Conservation (phyloP, 768 basidiomycete genomes). For the Pleurotus salmoneostramineus region DNA sequence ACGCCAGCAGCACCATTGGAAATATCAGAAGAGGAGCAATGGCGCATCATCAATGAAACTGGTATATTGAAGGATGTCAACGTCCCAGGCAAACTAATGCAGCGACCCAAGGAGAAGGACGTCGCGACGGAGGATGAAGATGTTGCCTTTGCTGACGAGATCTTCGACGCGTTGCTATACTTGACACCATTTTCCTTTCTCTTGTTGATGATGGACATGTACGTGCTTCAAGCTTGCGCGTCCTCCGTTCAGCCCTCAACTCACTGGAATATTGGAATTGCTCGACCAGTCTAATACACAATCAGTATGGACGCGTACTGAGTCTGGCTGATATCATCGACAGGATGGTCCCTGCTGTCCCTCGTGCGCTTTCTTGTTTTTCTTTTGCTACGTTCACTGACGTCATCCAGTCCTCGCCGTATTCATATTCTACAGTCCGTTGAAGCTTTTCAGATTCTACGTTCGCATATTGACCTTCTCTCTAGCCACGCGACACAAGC, state of each 20-base stretch:
- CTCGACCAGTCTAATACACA: slow-evolving; percentile 62
- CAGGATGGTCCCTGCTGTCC: slow-evolving; percentile 61
- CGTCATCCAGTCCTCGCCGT: slow-evolving; percentile 57
- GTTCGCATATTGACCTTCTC: background rate
- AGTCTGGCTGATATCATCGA: slow-evolving; percentile 44
- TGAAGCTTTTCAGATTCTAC: background rate
- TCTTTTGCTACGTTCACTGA: background rate
- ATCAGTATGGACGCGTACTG: slow-evolving; percentile 69
- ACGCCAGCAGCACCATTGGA: slow-evolving; percentile 27
- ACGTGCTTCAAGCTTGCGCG: slow-evolving; percentile 21
- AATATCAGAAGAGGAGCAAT: slow-evolving; percentile 74
- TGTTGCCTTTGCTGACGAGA: slow-evolving; percentile 55
- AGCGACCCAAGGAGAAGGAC: slow-evolving; percentile 26
- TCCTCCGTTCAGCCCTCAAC: too few species aligned
- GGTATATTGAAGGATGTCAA: slow-evolving; percentile 46
- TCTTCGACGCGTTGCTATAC: slow-evolving; percentile 60
- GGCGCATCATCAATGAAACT: slow-evolving; percentile 67
- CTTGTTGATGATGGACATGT: slow-evolving; percentile 85
- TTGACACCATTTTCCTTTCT: slow-evolving; percentile 76
- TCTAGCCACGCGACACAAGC: slow-evolving; percentile 65
- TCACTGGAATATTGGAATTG: background rate
- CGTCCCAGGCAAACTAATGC: slow-evolving; percentile 7
- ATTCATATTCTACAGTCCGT: slow-evolving; percentile 75
- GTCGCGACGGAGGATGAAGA: slow-evolving; percentile 28
- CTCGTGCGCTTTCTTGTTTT: slow-evolving; percentile 49